Evolutionary conservation across 2,329 filamentous ascomycete species (phyloP).

Genomic region (Fusarium sp.): DNA sequence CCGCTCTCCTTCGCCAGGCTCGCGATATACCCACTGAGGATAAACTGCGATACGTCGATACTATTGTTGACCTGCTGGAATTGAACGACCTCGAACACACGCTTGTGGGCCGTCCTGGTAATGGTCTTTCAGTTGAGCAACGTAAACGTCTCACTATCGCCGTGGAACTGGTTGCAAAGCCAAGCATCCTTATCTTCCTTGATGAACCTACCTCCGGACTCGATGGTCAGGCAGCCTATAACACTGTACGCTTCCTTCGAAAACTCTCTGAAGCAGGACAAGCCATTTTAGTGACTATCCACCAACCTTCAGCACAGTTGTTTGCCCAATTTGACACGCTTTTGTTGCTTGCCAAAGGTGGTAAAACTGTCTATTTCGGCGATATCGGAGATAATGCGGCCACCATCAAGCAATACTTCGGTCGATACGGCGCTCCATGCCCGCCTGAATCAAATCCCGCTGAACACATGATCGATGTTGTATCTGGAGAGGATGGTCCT

Average conservation of each 20-base stretch:
- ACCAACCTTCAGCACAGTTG: constrained; percentile 77
- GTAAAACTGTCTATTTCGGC: constrained; percentile 77
- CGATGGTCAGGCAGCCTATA: constrained; percentile 77
- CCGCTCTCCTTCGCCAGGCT: constrained; percentile 80
- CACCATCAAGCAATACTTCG: constrained; percentile 75
- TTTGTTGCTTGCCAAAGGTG: constrained; percentile 73
- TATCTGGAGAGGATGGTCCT: constrained; percentile 64
- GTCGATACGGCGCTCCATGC: constrained; percentile 74
- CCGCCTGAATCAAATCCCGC: constrained; percentile 76
- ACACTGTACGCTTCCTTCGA: constrained; percentile 76
- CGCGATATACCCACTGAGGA: constrained; percentile 73
- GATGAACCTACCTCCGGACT: constrained; percentile 76
- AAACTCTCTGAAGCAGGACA: constrained; percentile 77
- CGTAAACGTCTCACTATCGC: constrained; percentile 71
- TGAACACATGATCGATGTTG: constrained; percentile 79
- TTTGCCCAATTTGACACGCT: constrained; percentile 78
- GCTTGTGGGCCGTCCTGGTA: constrained; percentile 66
- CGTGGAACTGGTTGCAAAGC: constrained; percentile 73
- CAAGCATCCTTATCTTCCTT: constrained; percentile 71
- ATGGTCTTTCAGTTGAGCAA: constrained; percentile 67
- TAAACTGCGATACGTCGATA: constrained; percentile 82
- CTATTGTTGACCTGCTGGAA: constrained; percentile 77
- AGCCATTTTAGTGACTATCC: constrained; percentile 78
- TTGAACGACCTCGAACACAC: constrained; percentile 64
- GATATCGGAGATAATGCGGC: constrained; percentile 71